These are phyloP conservation scores for Sphenostylis stenocarpa DNA, from an alignment of 306 rosid species.

Conservation along the genomic window DNA sequence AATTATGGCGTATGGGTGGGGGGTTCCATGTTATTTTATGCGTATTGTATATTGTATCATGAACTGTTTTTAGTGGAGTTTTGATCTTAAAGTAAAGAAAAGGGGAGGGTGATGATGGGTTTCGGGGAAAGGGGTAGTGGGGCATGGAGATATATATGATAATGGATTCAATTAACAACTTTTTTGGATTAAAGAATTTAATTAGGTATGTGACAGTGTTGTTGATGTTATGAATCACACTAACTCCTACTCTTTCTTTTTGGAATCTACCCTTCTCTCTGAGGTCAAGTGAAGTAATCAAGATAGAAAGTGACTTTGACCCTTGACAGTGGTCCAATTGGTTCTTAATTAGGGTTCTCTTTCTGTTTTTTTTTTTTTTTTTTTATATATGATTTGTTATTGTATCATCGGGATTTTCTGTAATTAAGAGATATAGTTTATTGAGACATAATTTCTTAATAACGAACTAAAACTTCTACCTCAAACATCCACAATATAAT, in stretches of 20 bases:
- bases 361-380: no score
- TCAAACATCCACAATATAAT: no score
- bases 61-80: constrained; percentile 6
- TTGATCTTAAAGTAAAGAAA: constrained; percentile 27
- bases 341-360: not conserved
- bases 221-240: not conserved
- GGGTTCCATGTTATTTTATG: constrained; percentile 24
- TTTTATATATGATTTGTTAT: no score
- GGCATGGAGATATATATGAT: constrained; percentile 28
- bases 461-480: no score
- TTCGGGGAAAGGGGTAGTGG: constrained; percentile 23
- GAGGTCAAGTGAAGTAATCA: constrained; percentile 26
- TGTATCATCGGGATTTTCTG: no score
- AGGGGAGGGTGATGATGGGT: constrained; percentile 15
- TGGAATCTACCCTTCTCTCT: constrained; percentile 13
- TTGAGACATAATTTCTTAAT: no score
- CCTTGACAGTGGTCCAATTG: not conserved
- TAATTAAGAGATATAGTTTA: no score
- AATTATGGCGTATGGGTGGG: constrained; percentile 43
- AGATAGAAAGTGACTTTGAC: constrained; percentile 32
- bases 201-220: not conserved
- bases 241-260: not conserved
- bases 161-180: constrained; percentile 7
- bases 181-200: not conserved
- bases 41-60: not conserved